Percentiles rank a stretch among this genome's conserved stretches.
Conservation (phyloP, 805 yeast species). For the Saccharomycopsis guyanensis region DNA sequence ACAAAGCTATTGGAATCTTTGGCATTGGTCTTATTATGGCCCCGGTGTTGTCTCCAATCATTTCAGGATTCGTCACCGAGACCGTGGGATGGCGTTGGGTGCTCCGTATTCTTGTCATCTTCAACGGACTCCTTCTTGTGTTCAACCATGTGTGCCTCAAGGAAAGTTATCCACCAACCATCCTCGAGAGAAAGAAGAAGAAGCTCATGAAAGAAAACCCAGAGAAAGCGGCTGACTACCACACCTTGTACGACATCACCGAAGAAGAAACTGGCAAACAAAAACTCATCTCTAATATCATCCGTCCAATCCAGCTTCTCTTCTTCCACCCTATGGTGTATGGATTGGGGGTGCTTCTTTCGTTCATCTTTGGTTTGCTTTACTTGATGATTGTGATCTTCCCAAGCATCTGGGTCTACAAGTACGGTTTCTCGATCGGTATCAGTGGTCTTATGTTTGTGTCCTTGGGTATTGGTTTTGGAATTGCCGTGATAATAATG, state of each 20-base stretch:
- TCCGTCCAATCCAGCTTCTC: constrained; percentile 49
- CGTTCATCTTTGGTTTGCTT: constrained; percentile 59
- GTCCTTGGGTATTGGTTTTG: constrained; percentile 49
- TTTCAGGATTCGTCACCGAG: constrained; percentile 49
- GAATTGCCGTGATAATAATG: constrained; percentile 43
- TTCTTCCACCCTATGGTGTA: constrained; percentile 55
- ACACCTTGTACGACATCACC: constrained; percentile 52
- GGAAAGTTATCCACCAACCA: constrained; percentile 54
- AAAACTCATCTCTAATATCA: constrained; percentile 34
- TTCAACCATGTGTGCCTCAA: constrained; percentile 37
- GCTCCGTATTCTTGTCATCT: constrained; percentile 46
- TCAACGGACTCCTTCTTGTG: constrained; percentile 42
- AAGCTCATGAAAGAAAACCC: constrained; percentile 29
- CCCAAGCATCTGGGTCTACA: constrained; percentile 42
- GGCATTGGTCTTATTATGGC: constrained; percentile 46
- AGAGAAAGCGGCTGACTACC: constrained; percentile 37
- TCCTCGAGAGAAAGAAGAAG: constrained; percentile 39
- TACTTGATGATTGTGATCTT: constrained; percentile 55
- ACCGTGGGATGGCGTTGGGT: constrained; percentile 56
- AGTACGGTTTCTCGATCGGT: constrained; percentile 42
- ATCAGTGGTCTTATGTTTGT: constrained; percentile 52
- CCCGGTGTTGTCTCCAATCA: constrained; percentile 53
- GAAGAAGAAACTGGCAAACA: constrained; percentile 32
- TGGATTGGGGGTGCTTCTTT: constrained; percentile 56
- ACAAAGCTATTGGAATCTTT: constrained; percentile 49